Conservation (phyloP, 176 grass and related monocot genomes). For the Hyparrhenia diplandra region DNA sequence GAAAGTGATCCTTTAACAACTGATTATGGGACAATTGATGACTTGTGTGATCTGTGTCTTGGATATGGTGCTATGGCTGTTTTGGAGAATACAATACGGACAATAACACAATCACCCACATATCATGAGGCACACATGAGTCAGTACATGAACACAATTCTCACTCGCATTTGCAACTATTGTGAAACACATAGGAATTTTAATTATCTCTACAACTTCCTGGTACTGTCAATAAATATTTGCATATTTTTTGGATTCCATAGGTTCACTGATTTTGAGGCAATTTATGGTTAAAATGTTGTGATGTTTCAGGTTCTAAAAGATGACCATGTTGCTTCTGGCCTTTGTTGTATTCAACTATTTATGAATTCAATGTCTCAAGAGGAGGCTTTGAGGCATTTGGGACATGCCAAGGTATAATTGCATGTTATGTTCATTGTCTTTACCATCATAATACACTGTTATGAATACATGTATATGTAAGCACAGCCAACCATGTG, state of each 20-base stretch:
- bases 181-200: slow-evolving; percentile 97
- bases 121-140: slow-evolving; percentile 55
- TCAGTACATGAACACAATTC: slow-evolving; percentile 71
- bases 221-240: slow-evolving; percentile 51
- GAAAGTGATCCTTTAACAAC: slow-evolving; percentile 78
- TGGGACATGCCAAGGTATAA: slow-evolving; percentile 80
- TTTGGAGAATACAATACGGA: slow-evolving; percentile 60
- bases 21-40: slow-evolving; percentile 92
- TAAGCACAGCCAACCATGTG: background rate
- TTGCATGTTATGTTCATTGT: background rate
- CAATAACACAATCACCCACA: slow-evolving; percentile 48
- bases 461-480: slow-evolving; percentile 8
- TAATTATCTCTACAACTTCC: slow-evolving; percentile 95
- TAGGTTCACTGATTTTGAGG: background rate
- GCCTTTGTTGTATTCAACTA: slow-evolving; percentile 91
- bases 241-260: slow-evolving; percentile 11
- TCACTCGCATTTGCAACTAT: slow-evolving; percentile 84
- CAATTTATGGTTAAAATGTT: slow-evolving; percentile 20
- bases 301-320: slow-evolving; percentile 67
- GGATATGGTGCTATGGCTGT: slow-evolving; percentile 79
- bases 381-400: slow-evolving; percentile 90
- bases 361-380: slow-evolving; percentile 90
- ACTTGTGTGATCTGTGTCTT: slow-evolving; percentile 89
- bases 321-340: slow-evolving; percentile 91
- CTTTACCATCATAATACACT: slow-evolving; percentile 16